These are phyloP conservation scores for Rhizopus sp. DNA, from an alignment of 371 early-diverging fungal species.

Conservation along the genomic window DNA sequence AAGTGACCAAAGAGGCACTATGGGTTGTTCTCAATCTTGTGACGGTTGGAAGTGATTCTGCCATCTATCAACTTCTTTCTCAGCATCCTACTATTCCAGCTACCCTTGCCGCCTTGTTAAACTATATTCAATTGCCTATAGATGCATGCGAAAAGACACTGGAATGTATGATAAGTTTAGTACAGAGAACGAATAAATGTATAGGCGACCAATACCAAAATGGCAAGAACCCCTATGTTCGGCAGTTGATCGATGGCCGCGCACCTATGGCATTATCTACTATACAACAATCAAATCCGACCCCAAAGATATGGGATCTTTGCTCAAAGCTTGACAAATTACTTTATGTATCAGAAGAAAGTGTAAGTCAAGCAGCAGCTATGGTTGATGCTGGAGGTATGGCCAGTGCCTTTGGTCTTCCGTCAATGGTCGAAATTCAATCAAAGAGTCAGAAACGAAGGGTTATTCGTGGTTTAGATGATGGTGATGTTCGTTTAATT, in stretches of 20 bases:
- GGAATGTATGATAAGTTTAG: slow-evolving; percentile 28
- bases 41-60: slow-evolving; percentile 37
- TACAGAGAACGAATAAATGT: slow-evolving; percentile 52
- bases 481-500: slow-evolving; percentile 49
- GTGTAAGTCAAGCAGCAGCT: slow-evolving; percentile 12
- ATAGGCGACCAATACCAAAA: slow-evolving; percentile 35
- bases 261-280: slow-evolving; percentile 3
- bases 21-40: slow-evolving; percentile 60
- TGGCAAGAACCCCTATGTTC: slow-evolving; percentile 23
- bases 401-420: slow-evolving; percentile 36
- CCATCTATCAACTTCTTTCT: slow-evolving; percentile 29
- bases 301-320: slow-evolving; percentile 1
- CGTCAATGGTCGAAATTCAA: slow-evolving; percentile 20
- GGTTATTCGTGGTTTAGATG: slow-evolving; percentile 45
- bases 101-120: slow-evolving; percentile 15
- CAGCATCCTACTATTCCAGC: slow-evolving; percentile 21
- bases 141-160: slow-evolving; percentile 26
- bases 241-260: slow-evolving; percentile 11
- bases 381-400: slow-evolving; percentile 12
- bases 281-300: neutral
- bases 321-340: slow-evolving; percentile 20
- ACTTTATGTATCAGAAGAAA: slow-evolving; percentile 14
- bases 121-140: slow-evolving; percentile 18
- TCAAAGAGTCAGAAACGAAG: slow-evolving; percentile 39
- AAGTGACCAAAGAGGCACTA: slow-evolving; percentile 52